phyloP scores from a whole-genome alignment of 805 yeast genomes.

The Pichia scutulata region DNA sequence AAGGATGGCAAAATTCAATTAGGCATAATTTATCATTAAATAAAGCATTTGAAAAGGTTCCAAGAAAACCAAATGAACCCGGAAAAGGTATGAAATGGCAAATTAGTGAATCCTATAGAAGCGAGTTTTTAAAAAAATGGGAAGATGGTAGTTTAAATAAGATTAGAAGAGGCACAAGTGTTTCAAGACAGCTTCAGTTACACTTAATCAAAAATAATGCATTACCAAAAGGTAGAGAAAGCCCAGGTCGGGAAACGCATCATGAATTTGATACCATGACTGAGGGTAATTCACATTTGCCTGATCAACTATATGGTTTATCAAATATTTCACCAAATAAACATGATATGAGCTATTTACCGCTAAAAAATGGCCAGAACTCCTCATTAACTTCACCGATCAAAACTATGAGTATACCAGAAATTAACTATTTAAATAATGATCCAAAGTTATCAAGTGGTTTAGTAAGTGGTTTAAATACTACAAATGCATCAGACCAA shows the following conservation, averaged over 20 bases:
- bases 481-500: constrained; percentile 14
- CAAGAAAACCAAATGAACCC: constrained; percentile 91
- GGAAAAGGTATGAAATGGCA: constrained; percentile 99
- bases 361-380: constrained; percentile 7
- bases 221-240: constrained; percentile 37
- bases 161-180: constrained; percentile 72
- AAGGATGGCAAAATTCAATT: constrained; percentile 98
- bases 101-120: constrained; percentile 74
- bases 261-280: background rate
- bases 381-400: constrained; percentile 12
- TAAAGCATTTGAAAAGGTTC: constrained; percentile 96
- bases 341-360: constrained; percentile 21
- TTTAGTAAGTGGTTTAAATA: constrained; percentile 14
- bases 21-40: constrained; percentile 91
- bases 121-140: constrained; percentile 77
- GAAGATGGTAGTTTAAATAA: constrained; percentile 67
- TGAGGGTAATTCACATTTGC: background rate
- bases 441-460: constrained; percentile 8
- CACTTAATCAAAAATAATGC: constrained; percentile 56
- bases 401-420: constrained; percentile 15
- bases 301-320: background rate
- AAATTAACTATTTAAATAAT: constrained; percentile 7
- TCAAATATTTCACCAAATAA: constrained; percentile 1
- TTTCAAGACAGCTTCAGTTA: constrained; percentile 69
- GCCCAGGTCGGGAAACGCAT: constrained; percentile 8